Conservation (phyloP, 495 filamentous ascomycete genomes). For the Massariosphaeria phaeospora region DNA sequence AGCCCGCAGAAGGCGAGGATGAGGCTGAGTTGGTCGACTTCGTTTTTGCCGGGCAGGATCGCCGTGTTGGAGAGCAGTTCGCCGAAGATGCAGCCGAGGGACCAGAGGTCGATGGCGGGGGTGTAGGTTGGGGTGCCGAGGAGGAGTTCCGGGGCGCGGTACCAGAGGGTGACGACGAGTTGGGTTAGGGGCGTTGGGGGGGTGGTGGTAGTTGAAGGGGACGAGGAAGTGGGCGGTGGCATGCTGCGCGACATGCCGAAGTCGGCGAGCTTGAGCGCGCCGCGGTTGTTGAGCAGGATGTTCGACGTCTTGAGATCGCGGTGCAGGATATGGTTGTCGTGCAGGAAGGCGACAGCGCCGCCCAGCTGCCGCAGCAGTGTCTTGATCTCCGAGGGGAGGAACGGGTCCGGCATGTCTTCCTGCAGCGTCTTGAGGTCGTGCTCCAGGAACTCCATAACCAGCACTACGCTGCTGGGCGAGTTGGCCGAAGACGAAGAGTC, state of each 20-base stretch:
- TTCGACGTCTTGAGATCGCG: slow-evolving; percentile 97
- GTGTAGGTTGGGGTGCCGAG: slow-evolving; percentile 76
- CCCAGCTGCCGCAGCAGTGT: slow-evolving; percentile 79
- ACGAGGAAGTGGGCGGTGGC: slow-evolving; percentile 56
- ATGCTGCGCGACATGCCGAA: slow-evolving; percentile 96
- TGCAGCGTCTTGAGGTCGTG: slow-evolving; percentile 94
- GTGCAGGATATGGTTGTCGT: slow-evolving; percentile 88
- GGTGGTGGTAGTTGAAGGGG: too few species aligned
- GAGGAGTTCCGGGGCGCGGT: slow-evolving; percentile 85
- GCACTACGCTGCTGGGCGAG: slow-evolving; percentile 63
- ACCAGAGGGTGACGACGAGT: slow-evolving; percentile 96
- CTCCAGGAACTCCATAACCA: slow-evolving; percentile 97
- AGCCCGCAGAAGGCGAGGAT: slow-evolving; percentile 89
- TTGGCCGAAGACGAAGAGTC: too few species aligned
- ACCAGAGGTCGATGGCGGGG: slow-evolving; percentile 85
- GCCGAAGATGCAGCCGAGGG: slow-evolving; percentile 91
- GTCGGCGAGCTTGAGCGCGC: slow-evolving; percentile 92
- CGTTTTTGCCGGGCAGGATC: slow-evolving; percentile 84
- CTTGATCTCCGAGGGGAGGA: slow-evolving; percentile 89
- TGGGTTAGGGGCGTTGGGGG: slow-evolving; percentile 90
- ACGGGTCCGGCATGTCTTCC: slow-evolving; percentile 90
- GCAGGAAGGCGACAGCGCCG: slow-evolving; percentile 78
- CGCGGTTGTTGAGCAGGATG: slow-evolving; percentile 90
- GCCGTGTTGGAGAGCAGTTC: slow-evolving; percentile 79
- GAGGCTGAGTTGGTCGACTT: slow-evolving; percentile 73